Evolutionary conservation across 2,329 filamentous ascomycete genomes (phyloP), one percentile per base, ranked within the genome.

Genomic region (Neophaeococcomyces aloes): DNA sequence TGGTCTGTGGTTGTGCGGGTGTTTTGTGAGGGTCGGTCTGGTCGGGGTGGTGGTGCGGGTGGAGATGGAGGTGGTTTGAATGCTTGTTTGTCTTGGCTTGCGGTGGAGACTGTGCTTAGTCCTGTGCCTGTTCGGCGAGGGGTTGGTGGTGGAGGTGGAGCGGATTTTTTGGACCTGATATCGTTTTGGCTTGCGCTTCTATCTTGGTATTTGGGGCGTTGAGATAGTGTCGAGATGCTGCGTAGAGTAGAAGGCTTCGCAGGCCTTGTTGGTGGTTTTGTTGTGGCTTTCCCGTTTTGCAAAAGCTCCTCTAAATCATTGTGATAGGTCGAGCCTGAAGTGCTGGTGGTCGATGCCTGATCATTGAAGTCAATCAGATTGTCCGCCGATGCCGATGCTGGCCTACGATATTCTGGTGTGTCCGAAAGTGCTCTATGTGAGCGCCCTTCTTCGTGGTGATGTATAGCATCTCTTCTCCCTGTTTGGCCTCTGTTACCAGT

Each of bases 161-260:
- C 56, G 18, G 59, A 56, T 37, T 65, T 58, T 56, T 48, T 54
- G 51, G 7, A 14, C 15, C 3, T 41, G 29, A 2, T 21, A 18
- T 25, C 11, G 30, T 4, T 27, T 33, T n/a, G 46, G 14, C 30
- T 59, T 57, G 33, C 42, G 6, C 23, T 35, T 10, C 45, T 46
- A n/a, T 47, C 38, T 13, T 44, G 43, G n/a, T 49, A 46, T 11
- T 43, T 35, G 14, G 44, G 31, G 25, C 41, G 30, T 8, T 38
- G 30, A 37, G 53, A 38, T 13, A 43, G 35, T 29, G 46, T 59
- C 8, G 59, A 55, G 13, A 57, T 55, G 11, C 62, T 62, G n/a
- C 63, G 61, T 30, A 68, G 51, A 29, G 61, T 57, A 13, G 59
- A 62, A 36, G 67, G 68, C 49, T 70, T 71, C 10, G 59, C 61